Percentiles rank a stretch among this genome's conserved stretches.
These are phyloP conservation scores for Physcomitrellopsis africana DNA, from an alignment of 225 moss, liverwort and hornwort species.

Conservation along the genomic window DNA sequence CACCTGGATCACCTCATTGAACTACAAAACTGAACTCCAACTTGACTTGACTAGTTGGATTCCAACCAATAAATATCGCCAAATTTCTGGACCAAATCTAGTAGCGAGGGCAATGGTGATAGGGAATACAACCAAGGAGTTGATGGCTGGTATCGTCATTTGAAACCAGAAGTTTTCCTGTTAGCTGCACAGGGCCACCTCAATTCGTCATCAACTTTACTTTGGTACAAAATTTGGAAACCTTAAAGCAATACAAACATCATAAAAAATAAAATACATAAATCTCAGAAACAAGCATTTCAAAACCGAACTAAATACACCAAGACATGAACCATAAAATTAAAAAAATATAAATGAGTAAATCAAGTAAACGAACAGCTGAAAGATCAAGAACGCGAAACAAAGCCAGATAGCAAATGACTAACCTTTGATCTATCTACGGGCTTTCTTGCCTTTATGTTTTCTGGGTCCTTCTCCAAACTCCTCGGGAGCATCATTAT, in stretches of 20 bases:
- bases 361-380: neutral
- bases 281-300: neutral
- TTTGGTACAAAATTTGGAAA: neutral
- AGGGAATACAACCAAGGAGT: neutral
- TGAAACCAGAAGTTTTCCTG: neutral
- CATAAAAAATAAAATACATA: neutral
- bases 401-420: neutral
- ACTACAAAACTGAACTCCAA: slow-evolving; percentile 32
- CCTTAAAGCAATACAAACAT: neutral
- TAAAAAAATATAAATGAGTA: neutral
- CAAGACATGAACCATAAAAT: neutral
- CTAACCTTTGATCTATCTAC: slow-evolving; percentile 44
- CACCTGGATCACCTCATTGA: slow-evolving; percentile 9
- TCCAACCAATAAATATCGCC: neutral
- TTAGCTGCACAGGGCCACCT: slow-evolving; percentile 32
- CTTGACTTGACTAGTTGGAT: neutral
- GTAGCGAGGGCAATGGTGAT: neutral
- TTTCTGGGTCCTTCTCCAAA: slow-evolving; percentile 31
- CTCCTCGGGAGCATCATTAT: slow-evolving; percentile 46
- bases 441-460: slow-evolving; percentile 50
- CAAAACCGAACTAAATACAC: slow-evolving; percentile 5
- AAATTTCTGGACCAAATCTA: slow-evolving; percentile 11
- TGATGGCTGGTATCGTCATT: neutral
- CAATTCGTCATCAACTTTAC: neutral
- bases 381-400: neutral